Base-by-base conservation (phyloP, 202 grass and related monocot species). In the Alloteropsis angusta region DNA sequence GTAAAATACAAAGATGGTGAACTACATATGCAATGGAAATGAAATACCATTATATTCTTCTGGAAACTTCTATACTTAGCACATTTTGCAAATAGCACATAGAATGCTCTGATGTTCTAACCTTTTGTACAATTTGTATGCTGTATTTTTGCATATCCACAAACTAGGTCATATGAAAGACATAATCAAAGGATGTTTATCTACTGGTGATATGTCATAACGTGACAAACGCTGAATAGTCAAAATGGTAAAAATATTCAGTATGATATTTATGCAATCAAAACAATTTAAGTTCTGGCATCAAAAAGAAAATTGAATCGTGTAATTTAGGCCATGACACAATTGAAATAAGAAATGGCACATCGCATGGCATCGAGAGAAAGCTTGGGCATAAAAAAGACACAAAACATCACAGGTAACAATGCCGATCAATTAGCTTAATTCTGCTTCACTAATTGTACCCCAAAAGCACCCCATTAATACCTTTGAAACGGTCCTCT, bases 401-500 rank as follows among this genome's bases (percentile, higher is more conserved):
- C 58, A 50, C 18, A 80, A 80, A 39, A 55, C 35, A 86, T 34
- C 65, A 84, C 0, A 5, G n/a, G 55, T 23, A 71, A 71, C 13
- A 59, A 37, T 59, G 16, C 3, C 49, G 74, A 79, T 45, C 43
- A 55, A 62, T 67, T 56, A 75, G 35, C 22, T 69, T 56, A 62
- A 64, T 56, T 74, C 38, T 60, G 41, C 26, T 56, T 38, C 16
- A 71, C 26, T 34, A 28, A 49, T 49, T 12, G 26, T 74, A 72
- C 65, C 58, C 64, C 9, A 35, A 71, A 71, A 75, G 16, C 5
- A 65, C 72, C 21, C 58, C 65, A 72, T 36, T 68, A 61, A 36
- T 92, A 98, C 95, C 95, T 98, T 98, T 98, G 76, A 98, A 98
- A 55, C 95, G 95, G 64, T 95, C 87, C 1, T 95, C 92, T 74